These are phyloP conservation scores for Cryptosporidium viatorum DNA, from an alignment of 169 alveolate genomes.

Conservation along the genomic window DNA sequence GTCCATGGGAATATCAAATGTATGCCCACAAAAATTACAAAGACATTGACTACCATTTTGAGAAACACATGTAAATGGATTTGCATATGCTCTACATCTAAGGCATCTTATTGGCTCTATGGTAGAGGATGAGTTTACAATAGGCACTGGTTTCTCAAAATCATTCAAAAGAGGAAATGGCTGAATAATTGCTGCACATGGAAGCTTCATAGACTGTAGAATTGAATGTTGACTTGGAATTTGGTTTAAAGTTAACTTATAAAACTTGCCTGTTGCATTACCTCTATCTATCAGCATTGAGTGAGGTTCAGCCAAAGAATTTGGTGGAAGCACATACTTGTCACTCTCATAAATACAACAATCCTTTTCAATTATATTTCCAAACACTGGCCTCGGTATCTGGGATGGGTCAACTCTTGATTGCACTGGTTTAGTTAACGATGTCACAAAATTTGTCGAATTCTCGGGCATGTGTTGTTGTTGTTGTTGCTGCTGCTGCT, in stretches of 20 bases:
- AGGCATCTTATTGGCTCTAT: slow-evolving; percentile 78
- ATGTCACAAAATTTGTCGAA: slow-evolving; percentile 15
- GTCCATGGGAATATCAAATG: slow-evolving; percentile 75
- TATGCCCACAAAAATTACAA: slow-evolving; percentile 80
- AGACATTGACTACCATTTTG: slow-evolving; percentile 78
- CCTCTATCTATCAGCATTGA: slow-evolving; percentile 50
- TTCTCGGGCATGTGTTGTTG: background rate
- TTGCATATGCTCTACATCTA: slow-evolving; percentile 78
- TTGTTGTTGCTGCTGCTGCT: slow-evolving; percentile 8
- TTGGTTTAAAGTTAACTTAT: slow-evolving; percentile 51
- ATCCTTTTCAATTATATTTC: slow-evolving; percentile 53
- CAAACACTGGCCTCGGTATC: slow-evolving; percentile 70
- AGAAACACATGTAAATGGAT: slow-evolving; percentile 80
- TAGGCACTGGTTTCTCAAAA: slow-evolving; percentile 53
- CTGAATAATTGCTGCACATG: slow-evolving; percentile 64
- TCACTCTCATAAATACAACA: slow-evolving; percentile 67
- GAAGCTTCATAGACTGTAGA: slow-evolving; percentile 69
- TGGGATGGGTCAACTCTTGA: slow-evolving; percentile 74
- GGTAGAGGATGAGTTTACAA: slow-evolving; percentile 49
- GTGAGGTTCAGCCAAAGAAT: slow-evolving; percentile 33
- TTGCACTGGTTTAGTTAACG: slow-evolving; percentile 65
- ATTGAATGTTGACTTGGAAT: slow-evolving; percentile 72
- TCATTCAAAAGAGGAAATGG: slow-evolving; percentile 62
- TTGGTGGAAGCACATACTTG: slow-evolving; percentile 54
- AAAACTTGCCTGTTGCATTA: slow-evolving; percentile 61